Percentiles rank a stretch among this genome's conserved stretches.
Evolutionary conservation across 768 basidiomycete genomes (phyloP).

Genomic region (Collybiopsis confluens): DNA sequence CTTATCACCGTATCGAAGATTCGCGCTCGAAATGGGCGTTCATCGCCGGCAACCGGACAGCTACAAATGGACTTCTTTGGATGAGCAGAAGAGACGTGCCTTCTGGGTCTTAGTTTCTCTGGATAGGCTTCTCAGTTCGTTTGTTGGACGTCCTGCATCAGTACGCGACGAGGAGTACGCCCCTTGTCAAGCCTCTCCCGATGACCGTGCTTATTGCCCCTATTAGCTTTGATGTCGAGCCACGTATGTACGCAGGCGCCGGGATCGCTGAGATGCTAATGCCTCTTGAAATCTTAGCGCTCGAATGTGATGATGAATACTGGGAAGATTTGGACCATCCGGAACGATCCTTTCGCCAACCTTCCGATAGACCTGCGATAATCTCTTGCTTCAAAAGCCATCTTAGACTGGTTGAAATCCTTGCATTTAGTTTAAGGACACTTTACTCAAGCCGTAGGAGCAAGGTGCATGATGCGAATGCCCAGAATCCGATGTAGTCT

Average conservation of each 20-base stretch:
- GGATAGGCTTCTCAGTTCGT: conserved; percentile 33
- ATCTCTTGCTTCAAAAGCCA: conserved; percentile 4
- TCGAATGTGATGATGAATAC: conserved; percentile 56
- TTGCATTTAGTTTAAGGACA: conserved; percentile 10
- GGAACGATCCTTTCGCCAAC: conserved; percentile 10
- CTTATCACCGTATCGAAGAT: neutral
- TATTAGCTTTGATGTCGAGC: conserved; percentile 38
- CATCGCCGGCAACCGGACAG: conserved; percentile 31
- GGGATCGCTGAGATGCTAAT: no score
- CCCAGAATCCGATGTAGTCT: no score
- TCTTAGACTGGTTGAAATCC: conserved; percentile 8
- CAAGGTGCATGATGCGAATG: no score
- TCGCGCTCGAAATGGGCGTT: conserved; percentile 47
- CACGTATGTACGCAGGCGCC: conserved; percentile 16
- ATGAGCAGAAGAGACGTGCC: conserved; percentile 46
- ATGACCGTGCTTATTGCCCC: no score
- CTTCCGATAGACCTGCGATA: conserved; percentile 7
- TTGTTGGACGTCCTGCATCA: conserved; percentile 49
- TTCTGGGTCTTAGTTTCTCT: conserved; percentile 49
- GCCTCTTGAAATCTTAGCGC: conserved; percentile 17
- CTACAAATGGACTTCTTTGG: conserved; percentile 23
- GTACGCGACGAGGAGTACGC: conserved; percentile 56
- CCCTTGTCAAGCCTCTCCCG: neutral
- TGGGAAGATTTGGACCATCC: conserved; percentile 28
- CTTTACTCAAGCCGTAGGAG: conserved; percentile 6